Base-by-base conservation (phyloP, 2,329 filamentous ascomycete genomes). In the Cercospora beticola region DNA sequence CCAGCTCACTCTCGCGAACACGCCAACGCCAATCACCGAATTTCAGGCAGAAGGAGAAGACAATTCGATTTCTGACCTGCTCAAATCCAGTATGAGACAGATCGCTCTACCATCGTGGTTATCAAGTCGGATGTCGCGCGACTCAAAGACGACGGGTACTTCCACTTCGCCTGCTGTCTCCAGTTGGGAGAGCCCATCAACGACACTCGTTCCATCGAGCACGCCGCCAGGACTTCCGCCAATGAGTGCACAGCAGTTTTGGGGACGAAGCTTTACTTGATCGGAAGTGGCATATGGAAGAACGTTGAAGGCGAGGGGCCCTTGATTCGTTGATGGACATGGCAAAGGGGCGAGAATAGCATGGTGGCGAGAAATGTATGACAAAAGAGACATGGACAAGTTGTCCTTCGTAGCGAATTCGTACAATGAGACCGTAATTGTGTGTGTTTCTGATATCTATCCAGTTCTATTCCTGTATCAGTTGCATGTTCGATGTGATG, bases 111-210 rank as follows among this genome's bases (percentile, higher is more conserved):
- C 62, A 40, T 30, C 30, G 5, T 64, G 62, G 62, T 40, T 64
- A 14, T 57, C 62, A 2, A 64, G 62, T 46, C 52, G 62, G 18
- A 64, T 33, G 21, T 64, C 56, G 23, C 62, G 62, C 62, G 52
- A 64, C 2, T 3, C 21, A 23, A 30, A 16, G 21, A 16, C 28
- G 10, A 30, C 21, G 23, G n/a, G 3, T 16, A 6, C 21, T 21
- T 14, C 18, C 5, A 5, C 21, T 52, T 52, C 46, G 2, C 18
- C 46, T 23, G 18, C 46, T 52, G 9, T 23, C 0, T 6, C 21
- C 18, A 12, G 26, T 14, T 21, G 46, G 46, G 10, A 26, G 21
- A 52, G 46, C 6, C 18, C 18, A 23, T 12, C 46, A 26, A 52
- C 21, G 46, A 52, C 21, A 5, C 46, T 52, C 21, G 46, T 52